Evolutionary conservation across 1,284 basidiomycete species (phyloP), one percentile per base, ranked within the genome.

Genomic region (Mycosarcoma mackinlayi): DNA sequence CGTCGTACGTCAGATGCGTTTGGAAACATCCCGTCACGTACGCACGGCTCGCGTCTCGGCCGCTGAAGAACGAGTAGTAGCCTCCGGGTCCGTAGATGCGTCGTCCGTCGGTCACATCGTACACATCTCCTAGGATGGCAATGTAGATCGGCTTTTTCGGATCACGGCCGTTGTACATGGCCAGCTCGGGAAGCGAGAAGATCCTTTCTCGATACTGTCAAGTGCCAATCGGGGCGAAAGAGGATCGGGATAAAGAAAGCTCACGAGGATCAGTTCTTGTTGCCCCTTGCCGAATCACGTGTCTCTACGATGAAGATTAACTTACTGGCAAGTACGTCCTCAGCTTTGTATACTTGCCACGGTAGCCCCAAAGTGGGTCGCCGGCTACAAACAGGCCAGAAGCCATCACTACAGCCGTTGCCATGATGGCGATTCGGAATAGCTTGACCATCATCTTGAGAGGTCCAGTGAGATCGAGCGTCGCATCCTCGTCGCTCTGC

Each of bases 101-200:
- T 45, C 89, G 87, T 73, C 88, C 89, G 39, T 85, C 84, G 31
- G 89, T 88, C 38, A 98, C 95, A 80, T 98, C 94, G 85, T 90
- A 98, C 3, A 98, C 93, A 53, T 92, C 89, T 18, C 93, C 92
- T 79, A 93, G 91, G 78, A 98, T 91, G 21, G 73, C 59, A 23
- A 78, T 49, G 84, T 94, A 97, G 48, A 95, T 85, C 18, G 93
- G 92, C 76, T 86, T 88, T 33, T 85, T 85, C n/a, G 86, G 83
- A 58, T 89, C 86, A 25, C 83, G 84, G 35, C 95, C 95, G 82
- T 95, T 91, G 83, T 88, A 94, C 64, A 87, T 84, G 23, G 88
- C 84, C 31, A 98, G 86, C 64, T 87, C 83, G 1, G 84, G 78
- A 77, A 91, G 90, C 37, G 91, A 91, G 83, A 93, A 93, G 39